Percentiles rank a stretch among this genome's conserved stretches.
phyloP scores from a whole-genome alignment of 345 rosid species.

The Salix brachista region DNA sequence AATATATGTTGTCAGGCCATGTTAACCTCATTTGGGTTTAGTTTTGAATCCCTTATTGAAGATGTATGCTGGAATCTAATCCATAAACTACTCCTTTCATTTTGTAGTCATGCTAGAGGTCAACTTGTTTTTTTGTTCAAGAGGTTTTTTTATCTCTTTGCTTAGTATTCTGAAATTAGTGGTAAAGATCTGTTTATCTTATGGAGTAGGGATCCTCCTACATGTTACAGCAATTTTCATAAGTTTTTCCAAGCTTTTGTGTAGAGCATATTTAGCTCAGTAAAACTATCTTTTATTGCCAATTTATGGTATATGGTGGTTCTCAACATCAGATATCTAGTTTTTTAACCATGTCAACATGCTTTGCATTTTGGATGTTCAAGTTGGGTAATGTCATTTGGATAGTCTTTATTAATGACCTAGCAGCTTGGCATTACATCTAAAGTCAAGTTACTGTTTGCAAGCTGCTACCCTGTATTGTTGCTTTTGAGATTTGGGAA shows the following conservation, averaged over 20 bases:
- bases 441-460: neutral
- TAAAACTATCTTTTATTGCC: neutral
- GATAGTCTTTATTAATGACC: neutral
- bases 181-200: neutral
- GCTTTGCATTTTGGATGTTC: neutral
- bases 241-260: neutral
- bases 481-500: neutral
- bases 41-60: neutral
- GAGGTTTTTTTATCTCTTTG: neutral
- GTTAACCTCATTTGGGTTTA: neutral
- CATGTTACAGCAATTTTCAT: neutral
- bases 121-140: neutral
- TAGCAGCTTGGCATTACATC: neutral
- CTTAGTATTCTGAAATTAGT: neutral
- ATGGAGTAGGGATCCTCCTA: neutral
- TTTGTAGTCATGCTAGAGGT: neutral
- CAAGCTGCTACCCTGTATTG: neutral
- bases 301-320: neutral
- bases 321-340: neutral
- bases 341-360: neutral
- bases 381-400: neutral
- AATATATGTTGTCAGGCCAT: neutral
- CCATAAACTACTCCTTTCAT: neutral
- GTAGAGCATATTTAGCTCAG: neutral
- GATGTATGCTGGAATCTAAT: neutral